These are phyloP conservation scores for Paecilomyces niveus DNA, from an alignment of 2,329 filamentous ascomycete species.

Conservation along the genomic window DNA sequence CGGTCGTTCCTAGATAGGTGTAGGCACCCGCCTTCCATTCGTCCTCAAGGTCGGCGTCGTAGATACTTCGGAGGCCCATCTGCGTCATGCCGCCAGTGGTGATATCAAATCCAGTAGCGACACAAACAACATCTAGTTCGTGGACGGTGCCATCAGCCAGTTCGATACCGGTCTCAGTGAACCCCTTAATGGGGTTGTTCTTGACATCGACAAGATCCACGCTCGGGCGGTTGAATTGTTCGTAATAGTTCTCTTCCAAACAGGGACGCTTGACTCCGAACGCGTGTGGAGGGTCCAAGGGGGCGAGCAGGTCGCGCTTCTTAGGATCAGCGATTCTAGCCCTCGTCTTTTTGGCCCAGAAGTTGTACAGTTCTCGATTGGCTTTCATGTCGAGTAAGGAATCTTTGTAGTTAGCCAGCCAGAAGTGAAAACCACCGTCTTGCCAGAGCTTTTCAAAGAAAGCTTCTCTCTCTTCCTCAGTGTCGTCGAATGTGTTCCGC, in stretches of 20 bases:
- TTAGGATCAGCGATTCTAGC: slow-evolving; percentile 44
- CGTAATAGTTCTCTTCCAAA: slow-evolving; percentile 46
- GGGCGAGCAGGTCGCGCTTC: slow-evolving; percentile 48
- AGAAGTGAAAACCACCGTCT: slow-evolving; percentile 48
- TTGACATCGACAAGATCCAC: slow-evolving; percentile 43
- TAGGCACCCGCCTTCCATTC: slow-evolving; percentile 28
- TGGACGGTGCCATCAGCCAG: slow-evolving; percentile 29
- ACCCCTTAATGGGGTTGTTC: slow-evolving; percentile 32
- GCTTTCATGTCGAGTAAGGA: slow-evolving; percentile 38
- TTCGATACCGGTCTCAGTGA: slow-evolving; percentile 35
- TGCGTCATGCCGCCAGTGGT: slow-evolving; percentile 30
- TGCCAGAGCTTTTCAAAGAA: slow-evolving; percentile 45
- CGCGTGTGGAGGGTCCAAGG: slow-evolving; percentile 45
- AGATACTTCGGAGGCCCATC: slow-evolving; percentile 24
- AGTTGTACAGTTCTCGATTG: slow-evolving; percentile 48
- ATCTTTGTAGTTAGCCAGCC: slow-evolving; percentile 48
- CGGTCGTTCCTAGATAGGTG: slow-evolving; percentile 37
- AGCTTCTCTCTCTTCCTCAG: slow-evolving; percentile 41
- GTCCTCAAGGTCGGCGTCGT: slow-evolving; percentile 23
- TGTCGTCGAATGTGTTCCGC: slow-evolving; percentile 48
- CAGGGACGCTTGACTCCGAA: slow-evolving; percentile 48
- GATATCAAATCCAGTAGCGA: slow-evolving; percentile 37
- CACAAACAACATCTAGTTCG: slow-evolving; percentile 31
- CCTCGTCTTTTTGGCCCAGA: slow-evolving; percentile 49
- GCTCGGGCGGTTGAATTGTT: slow-evolving; percentile 41